A percentile compares a stretch with the other conserved stretches of the same genome.
These are phyloP conservation scores for Sarcodon sp. DNA, from an alignment of 768 basidiomycete genomes.

Conservation along the genomic window DNA sequence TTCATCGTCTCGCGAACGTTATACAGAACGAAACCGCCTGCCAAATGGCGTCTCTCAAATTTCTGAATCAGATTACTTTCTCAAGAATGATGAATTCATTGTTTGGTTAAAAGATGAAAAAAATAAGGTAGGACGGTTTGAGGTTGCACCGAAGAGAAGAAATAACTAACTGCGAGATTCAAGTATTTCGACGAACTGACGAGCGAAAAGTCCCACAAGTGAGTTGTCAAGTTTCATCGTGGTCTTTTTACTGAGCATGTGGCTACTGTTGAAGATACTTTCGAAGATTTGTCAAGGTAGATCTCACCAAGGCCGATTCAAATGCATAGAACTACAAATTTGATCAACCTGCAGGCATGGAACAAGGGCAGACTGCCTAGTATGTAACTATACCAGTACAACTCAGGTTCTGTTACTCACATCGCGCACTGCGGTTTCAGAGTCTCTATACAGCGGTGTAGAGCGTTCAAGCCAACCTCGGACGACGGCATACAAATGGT, in stretches of 20 bases:
- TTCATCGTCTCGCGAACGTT: constrained; percentile 23
- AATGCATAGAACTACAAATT: neutral
- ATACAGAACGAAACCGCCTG: constrained; percentile 32
- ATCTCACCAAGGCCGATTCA: constrained; percentile 3
- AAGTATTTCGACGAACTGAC: constrained; percentile 84
- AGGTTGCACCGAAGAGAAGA: neutral
- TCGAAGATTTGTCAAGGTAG: constrained; percentile 80
- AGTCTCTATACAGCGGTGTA: constrained; percentile 47
- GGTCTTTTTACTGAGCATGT: constrained; percentile 15
- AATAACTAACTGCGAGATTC: constrained; percentile 1
- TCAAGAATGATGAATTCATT: constrained; percentile 79
- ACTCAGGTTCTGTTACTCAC: neutral
- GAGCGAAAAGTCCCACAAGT: constrained; percentile 72
- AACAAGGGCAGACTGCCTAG: constrained; percentile 66
- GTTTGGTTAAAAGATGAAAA: constrained; percentile 75
- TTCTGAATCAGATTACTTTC: constrained; percentile 78
- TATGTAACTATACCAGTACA: constrained; percentile 16
- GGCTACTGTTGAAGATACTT: constrained; percentile 52
- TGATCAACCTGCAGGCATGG: constrained; percentile 42
- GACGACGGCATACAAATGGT: constrained; percentile 81
- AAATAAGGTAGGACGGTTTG: constrained; percentile 30
- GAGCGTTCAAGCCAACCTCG: constrained; percentile 41
- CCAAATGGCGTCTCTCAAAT: constrained; percentile 51
- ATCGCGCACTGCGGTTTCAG: constrained; percentile 17
- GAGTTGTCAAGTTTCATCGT: constrained; percentile 12